A percentile compares a stretch with the other conserved stretches of the same genome.
These are phyloP conservation scores for Urochloa ruziziensis DNA, from an alignment of 176 grass and related monocot genomes.

Conservation along the genomic window DNA sequence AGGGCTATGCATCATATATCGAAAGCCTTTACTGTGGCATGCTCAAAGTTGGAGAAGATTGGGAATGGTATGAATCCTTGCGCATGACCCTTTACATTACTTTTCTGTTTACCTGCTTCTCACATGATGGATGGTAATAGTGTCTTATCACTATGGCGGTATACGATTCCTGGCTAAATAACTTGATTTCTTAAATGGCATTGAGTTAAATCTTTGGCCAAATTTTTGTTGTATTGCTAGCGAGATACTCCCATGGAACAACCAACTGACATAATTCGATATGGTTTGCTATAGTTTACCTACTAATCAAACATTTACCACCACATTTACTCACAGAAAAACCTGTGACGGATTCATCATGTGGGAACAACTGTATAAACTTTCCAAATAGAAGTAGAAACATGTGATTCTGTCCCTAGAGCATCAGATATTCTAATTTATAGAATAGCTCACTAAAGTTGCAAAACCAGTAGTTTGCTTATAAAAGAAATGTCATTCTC, in stretches of 20 bases:
- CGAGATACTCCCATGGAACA: neutral
- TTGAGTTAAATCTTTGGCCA: neutral
- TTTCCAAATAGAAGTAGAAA: neutral
- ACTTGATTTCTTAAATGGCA: neutral
- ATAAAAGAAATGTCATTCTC: neutral
- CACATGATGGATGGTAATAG: neutral
- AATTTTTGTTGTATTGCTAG: neutral
- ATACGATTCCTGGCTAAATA: neutral
- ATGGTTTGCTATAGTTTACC: neutral
- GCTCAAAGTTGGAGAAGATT: conserved; percentile 87
- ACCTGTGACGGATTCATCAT: neutral
- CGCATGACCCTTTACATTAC: neutral
- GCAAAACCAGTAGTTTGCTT: neutral
- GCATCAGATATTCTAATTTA: neutral
- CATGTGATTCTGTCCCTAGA: neutral
- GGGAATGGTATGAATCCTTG: conserved; percentile 57
- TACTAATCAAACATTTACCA: neutral
- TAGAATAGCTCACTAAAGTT: neutral
- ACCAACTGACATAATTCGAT: neutral
- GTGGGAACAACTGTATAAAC: neutral
- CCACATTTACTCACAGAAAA: neutral
- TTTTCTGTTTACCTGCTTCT: neutral
- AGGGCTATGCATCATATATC: conserved; percentile 94
- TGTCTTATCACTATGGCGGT: neutral
- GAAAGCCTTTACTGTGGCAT: conserved; percentile 76